Percentiles rank a stretch among this genome's conserved stretches.
phyloP scores from a whole-genome alignment of 768 basidiomycete species.

The Cubamyces sp. region DNA sequence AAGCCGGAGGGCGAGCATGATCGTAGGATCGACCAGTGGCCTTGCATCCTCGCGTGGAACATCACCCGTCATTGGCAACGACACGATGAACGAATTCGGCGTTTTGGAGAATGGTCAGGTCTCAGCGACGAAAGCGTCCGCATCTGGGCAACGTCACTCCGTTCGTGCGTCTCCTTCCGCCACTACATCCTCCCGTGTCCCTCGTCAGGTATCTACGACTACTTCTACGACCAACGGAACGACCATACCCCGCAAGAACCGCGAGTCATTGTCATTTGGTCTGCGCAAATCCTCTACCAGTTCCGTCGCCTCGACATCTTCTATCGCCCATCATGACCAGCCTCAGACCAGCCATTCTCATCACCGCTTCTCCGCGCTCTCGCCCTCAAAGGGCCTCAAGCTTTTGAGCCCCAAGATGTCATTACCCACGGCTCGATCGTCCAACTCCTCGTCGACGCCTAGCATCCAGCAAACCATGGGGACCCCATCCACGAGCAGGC shows the following conservation, averaged over 20 bases:
- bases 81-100: slow-evolving; percentile 75
- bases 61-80: slow-evolving; percentile 56
- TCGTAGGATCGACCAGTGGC: slow-evolving; percentile 45
- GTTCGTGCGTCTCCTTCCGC: slow-evolving; percentile 65
- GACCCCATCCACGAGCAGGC: slow-evolving; percentile 72
- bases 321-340: slow-evolving; percentile 43
- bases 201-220: slow-evolving; percentile 64
- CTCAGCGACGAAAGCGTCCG: slow-evolving; percentile 48
- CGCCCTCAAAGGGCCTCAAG: slow-evolving; percentile 84
- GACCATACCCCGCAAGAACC: slow-evolving; percentile 65
- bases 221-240: slow-evolving; percentile 48
- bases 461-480: slow-evolving; percentile 54
- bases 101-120: slow-evolving; percentile 68
- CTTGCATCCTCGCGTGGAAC: slow-evolving; percentile 60
- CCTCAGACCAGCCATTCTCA: slow-evolving; percentile 41
- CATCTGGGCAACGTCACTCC: slow-evolving; percentile 55
- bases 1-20: slow-evolving; percentile 69
- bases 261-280: slow-evolving; percentile 82
- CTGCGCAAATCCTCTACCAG: slow-evolving; percentile 83
- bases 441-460: slow-evolving; percentile 53
- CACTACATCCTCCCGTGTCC: slow-evolving; percentile 53
- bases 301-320: slow-evolving; percentile 71
- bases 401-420: slow-evolving; percentile 80
- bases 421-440: slow-evolving; percentile 57
- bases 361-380: slow-evolving; percentile 81